Conservation (phyloP, 208 protist species). For the Leishmania tarentolae region DNA sequence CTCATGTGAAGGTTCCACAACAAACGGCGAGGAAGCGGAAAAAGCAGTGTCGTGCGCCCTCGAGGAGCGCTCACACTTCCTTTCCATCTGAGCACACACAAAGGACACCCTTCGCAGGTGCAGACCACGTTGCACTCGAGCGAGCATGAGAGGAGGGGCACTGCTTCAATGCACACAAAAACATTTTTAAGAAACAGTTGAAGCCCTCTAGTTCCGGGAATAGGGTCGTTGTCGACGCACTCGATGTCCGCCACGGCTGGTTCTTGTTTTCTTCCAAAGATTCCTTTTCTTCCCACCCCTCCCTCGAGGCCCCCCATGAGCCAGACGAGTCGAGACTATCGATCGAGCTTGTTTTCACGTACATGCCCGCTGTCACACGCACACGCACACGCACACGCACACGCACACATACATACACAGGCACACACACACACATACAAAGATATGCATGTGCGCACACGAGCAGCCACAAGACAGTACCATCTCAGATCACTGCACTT, state of each 20-base stretch:
- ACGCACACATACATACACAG: not conserved
- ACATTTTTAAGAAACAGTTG: not conserved
- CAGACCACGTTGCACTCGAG: not conserved
- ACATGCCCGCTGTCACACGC: not conserved
- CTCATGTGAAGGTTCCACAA: not conserved
- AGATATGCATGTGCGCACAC: conserved; percentile 7
- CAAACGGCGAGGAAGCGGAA: not conserved
- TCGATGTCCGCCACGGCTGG: not conserved
- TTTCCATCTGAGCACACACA: not conserved
- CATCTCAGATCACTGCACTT: conserved; percentile 45
- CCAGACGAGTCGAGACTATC: conserved; percentile 36
- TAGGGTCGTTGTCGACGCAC: not conserved
- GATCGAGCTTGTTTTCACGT: conserved; percentile 29
- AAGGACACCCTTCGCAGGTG: not conserved
- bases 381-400: not conserved
- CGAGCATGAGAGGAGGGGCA: not conserved
- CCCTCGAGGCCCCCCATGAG: not conserved
- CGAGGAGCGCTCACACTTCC: not conserved
- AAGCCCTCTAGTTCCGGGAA: not conserved
- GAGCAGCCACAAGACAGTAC: not conserved
- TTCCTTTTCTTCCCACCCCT: not conserved
- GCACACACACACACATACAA: not conserved
- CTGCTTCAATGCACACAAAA: not conserved
- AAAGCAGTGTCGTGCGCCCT: not conserved
- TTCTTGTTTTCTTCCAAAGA: not conserved